These are phyloP conservation scores for Mucor velutinosus DNA, from an alignment of 371 early-diverging fungal species.

Conservation along the genomic window DNA sequence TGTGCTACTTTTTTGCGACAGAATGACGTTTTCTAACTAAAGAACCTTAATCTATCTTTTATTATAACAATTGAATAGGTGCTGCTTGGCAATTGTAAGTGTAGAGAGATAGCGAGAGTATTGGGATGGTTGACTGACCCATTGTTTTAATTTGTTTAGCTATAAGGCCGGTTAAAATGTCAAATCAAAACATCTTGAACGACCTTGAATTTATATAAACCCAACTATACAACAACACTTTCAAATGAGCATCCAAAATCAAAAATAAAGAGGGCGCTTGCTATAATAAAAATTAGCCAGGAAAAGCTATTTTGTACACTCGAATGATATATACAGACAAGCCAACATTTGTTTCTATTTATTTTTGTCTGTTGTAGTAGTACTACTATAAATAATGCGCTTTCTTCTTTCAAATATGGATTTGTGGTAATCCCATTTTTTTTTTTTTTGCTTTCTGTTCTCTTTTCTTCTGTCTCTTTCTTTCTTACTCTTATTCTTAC, in stretches of 20 bases:
- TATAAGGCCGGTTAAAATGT: constrained; percentile 46
- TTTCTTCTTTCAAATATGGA: neutral
- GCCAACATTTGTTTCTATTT: constrained; percentile 1
- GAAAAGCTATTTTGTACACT: constrained; percentile 4
- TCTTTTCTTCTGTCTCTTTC: constrained; percentile 1
- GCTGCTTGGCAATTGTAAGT: constrained; percentile 54
- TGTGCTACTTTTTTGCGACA: constrained; percentile 1
- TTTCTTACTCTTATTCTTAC: neutral
- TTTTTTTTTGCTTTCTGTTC: neutral
- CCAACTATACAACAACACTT: neutral
- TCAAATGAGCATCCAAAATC: neutral
- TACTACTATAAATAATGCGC: constrained; percentile 6
- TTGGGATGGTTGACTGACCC: neutral
- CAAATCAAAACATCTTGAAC: neutral
- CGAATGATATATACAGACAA: neutral
- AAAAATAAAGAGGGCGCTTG: neutral
- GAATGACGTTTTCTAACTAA: constrained; percentile 3
- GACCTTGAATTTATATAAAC: neutral
- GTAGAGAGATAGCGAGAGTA: neutral
- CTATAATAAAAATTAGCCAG: neutral
- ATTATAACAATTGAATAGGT: constrained; percentile 20
- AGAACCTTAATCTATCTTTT: neutral
- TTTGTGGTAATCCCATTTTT: neutral
- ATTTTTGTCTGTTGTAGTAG: neutral
- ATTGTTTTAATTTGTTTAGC: constrained; percentile 25